Conservation (phyloP, 306 rosid genomes). For the Castanospermum australe region DNA sequence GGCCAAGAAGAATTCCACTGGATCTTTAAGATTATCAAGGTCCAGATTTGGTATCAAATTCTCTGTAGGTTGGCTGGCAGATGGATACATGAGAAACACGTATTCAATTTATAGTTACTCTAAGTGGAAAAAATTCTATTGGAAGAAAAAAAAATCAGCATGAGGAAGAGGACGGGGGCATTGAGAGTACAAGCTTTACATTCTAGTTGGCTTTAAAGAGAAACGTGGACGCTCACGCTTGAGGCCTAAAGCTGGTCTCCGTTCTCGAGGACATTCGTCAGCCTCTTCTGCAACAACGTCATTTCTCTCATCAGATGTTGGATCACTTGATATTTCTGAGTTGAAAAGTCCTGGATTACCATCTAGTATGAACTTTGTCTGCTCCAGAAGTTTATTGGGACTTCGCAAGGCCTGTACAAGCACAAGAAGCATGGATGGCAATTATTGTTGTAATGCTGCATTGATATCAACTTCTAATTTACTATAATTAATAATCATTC, state of each 20-base stretch:
- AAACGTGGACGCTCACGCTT: conserved; percentile 71
- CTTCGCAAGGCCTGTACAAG: conserved; percentile 47
- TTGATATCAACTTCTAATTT: background rate
- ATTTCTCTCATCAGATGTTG: conserved; percentile 14
- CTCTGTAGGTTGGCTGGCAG: conserved; percentile 53
- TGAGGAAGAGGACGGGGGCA: background rate
- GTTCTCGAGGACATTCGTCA: conserved; percentile 52
- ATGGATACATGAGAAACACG: conserved; percentile 8
- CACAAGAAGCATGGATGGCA: background rate
- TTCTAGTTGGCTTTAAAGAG: conserved; percentile 51
- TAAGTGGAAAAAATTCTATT: background rate
- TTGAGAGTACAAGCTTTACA: conserved; percentile 30
- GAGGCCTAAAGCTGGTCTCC: conserved; percentile 73
- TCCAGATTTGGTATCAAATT: conserved; percentile 52
- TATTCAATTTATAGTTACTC: background rate
- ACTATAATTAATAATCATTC: background rate
- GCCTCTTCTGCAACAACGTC: conserved; percentile 27
- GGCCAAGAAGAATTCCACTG: conserved; percentile 62
- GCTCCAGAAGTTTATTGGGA: conserved; percentile 51
- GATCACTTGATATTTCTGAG: conserved; percentile 21
- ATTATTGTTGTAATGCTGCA: background rate
- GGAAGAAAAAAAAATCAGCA: background rate
- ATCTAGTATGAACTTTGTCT: conserved; percentile 42
- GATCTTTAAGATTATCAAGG: conserved; percentile 55
- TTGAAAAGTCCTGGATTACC: conserved; percentile 22